Evolutionary conservation across 164 flowering plant species (phyloP), one percentile per base, ranked within the genome.

Genomic region (Amborella trichopoda): DNA sequence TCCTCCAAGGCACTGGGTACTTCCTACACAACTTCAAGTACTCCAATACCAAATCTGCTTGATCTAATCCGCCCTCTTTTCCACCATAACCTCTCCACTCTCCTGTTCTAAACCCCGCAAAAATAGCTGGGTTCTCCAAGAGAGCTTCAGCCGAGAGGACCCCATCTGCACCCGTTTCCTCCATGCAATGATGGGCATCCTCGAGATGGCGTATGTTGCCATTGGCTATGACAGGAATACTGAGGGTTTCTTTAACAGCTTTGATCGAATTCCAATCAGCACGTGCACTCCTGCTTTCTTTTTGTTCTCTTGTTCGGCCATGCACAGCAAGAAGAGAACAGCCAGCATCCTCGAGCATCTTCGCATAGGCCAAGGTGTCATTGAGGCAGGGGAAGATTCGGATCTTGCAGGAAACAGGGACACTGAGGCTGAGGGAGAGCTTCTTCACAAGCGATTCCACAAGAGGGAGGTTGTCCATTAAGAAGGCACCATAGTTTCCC

Each of bases 261-360:
- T 62, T 80, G 23, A 93, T 93, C 28, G 75, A 74, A 13, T 62
- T 37, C 99, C 99, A 93, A 58, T 84, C 65, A 2, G 99, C 96
- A 26, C 95, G 65, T 42, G 76, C 36, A 60, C 78, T 91, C 54
- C 65, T 84, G 40, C 77, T 78, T 59, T 93, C 96, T 47, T 93
- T 93, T 67, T 93, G 83, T 53, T 84, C 91, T 54, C 95, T 75
- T 21, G 83, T 87, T 52, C 96, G 76, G 3, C 99, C 99, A 67
- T 88, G 99, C 36, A 93, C 96, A 21, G 96, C 96, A 40, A 93
- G 59, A 25, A 93, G 94, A 27, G 91, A 75, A 62, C 99, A 88
- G 23, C 99, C 99, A 22, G 96, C 96, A n/a, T 84, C 94, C 66
- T 93, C 99, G 26, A 93, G 67, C 99, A 87, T 93, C 55, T 62